Evolutionary conservation across 768 basidiomycete species (phyloP).

Genomic region (Gloeopeniophorella convolvens): DNA sequence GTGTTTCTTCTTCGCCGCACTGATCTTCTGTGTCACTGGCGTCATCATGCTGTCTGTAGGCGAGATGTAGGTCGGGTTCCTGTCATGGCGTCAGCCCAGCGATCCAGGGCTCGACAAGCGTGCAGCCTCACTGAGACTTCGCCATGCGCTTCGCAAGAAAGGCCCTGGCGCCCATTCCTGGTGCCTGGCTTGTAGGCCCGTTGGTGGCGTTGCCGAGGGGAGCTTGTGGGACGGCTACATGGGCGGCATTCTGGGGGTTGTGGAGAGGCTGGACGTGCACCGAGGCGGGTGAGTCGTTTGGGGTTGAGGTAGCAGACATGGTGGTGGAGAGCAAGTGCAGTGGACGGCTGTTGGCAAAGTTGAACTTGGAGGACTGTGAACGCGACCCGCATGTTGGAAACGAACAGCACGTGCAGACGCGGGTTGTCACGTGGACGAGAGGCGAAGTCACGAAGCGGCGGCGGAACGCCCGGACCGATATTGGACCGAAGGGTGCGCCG

Average conservation of each 20-base stretch:
- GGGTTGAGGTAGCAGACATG: slow-evolving; percentile 52
- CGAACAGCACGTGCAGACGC: slow-evolving; percentile 23
- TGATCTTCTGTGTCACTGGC: slow-evolving; percentile 88
- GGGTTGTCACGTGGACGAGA: slow-evolving; percentile 2
- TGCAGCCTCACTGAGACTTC: slow-evolving; percentile 64
- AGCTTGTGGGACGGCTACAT: slow-evolving; percentile 71
- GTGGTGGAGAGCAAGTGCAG: no score
- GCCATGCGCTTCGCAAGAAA: slow-evolving; percentile 91
- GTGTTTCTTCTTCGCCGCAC: slow-evolving; percentile 87
- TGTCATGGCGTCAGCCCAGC: slow-evolving; percentile 27
- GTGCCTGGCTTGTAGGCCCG: slow-evolving; percentile 45
- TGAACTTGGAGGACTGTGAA: not conserved
- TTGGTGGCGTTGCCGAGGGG: slow-evolving; percentile 65
- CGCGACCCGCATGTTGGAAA: slow-evolving; percentile 5
- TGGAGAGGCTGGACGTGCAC: slow-evolving; percentile 73
- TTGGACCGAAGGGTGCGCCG: not conserved
- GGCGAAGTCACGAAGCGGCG: not conserved
- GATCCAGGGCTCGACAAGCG: slow-evolving; percentile 3
- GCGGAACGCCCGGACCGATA: not conserved
- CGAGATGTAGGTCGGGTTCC: slow-evolving; percentile 84
- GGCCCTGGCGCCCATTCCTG: slow-evolving; percentile 84
- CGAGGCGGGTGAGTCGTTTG: slow-evolving; percentile 57
- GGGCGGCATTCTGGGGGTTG: slow-evolving; percentile 75
- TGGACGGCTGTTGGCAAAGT: no score
- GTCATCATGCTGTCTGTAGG: slow-evolving; percentile 96